Base-by-base conservation (phyloP, 73 alveolate species). In the Tetrahymena elliotti region DNA sequence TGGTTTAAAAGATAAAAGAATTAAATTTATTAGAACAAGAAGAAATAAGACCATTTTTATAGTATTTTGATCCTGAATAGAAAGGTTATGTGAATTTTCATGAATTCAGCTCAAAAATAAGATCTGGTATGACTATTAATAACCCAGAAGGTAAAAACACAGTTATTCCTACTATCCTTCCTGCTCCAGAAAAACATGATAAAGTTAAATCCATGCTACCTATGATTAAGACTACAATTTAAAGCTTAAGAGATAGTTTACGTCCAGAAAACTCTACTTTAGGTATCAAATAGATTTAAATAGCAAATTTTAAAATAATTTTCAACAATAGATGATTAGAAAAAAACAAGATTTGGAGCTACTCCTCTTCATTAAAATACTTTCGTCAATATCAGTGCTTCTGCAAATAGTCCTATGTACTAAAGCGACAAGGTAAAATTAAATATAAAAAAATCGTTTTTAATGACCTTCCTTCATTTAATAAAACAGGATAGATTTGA, bases 291-390 rank as follows among this genome's bases (percentile, higher is more conserved):
- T 6, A 68, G 6, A 68, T 7, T 68, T 0, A 68, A 68, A 24
- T 68, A 22, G n/a, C 1, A 0, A 68, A 22, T 68, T 68, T n/a
- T 1, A 0, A 68, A 7, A 24, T 31, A 22, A 68, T 16, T 68
- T 68, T n/a, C 11, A 7, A 24, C 2, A 27, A 92, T 37, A 27
- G 92, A 96, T 12, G 38, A 53, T 1, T 31, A 93, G n/a, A 93
- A 95, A 33, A 84, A 93, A 35, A 96, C 97, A 2, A 96, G 98
- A 95, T 96, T 94, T 95, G 97, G 97, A 36, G 93, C 96, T 10
- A 96, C 95, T 33, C 98, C 97, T 38, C 97, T 93, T n/a, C 94
- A 53, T 83, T 52, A 96, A 47, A 93, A 96, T 33, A 96, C 97
- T 6, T 96, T 94, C 24, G 54, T 52, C 31, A 38, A 92, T 22